These are phyloP conservation scores for Moricandia moricandioides DNA, from an alignment of 345 rosid species.

Conservation along the genomic window DNA sequence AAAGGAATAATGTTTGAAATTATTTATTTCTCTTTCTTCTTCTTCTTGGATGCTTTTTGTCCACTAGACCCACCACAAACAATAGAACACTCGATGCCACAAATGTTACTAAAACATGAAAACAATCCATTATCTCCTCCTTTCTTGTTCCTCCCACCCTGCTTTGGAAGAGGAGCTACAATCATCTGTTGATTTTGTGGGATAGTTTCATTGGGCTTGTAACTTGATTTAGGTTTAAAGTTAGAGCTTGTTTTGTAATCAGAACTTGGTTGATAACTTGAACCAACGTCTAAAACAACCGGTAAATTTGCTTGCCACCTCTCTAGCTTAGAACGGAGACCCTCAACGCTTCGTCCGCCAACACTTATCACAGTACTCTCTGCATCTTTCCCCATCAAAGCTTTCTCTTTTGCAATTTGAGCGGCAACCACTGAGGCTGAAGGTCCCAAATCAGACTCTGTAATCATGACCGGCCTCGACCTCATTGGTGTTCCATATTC, in stretches of 20 bases:
- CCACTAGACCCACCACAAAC: constrained; percentile 50
- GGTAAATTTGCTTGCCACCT: constrained; percentile 81
- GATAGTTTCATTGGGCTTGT: constrained; percentile 29
- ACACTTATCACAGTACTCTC: constrained; percentile 56
- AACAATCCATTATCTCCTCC: constrained; percentile 22
- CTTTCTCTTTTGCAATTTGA: constrained; percentile 43
- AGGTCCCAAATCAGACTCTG: constrained; percentile 78
- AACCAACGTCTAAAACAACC: constrained; percentile 46
- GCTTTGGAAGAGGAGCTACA: constrained; percentile 34
- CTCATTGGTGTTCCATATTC: constrained; percentile 42
- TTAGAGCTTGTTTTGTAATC: constrained; percentile 30
- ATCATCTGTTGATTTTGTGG: constrained; percentile 25
- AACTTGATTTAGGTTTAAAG: constrained; percentile 32
- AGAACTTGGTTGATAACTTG: constrained; percentile 39
- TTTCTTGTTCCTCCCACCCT: constrained; percentile 23
- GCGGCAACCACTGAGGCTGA: constrained; percentile 89
- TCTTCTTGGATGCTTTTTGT: constrained; percentile 21
- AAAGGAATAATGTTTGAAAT: background rate
- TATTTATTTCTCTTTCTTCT: constrained; percentile 15
- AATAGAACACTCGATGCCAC: constrained; percentile 70
- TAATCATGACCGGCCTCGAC: constrained; percentile 37
- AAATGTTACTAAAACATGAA: constrained; percentile 44
- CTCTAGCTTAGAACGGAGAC: constrained; percentile 71
- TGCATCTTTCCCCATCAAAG: constrained; percentile 34
- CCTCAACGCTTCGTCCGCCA: constrained; percentile 60